These are phyloP conservation scores for Coemansia reversa DNA, from an alignment of 192 early-diverging fungal species.

Conservation along the genomic window DNA sequence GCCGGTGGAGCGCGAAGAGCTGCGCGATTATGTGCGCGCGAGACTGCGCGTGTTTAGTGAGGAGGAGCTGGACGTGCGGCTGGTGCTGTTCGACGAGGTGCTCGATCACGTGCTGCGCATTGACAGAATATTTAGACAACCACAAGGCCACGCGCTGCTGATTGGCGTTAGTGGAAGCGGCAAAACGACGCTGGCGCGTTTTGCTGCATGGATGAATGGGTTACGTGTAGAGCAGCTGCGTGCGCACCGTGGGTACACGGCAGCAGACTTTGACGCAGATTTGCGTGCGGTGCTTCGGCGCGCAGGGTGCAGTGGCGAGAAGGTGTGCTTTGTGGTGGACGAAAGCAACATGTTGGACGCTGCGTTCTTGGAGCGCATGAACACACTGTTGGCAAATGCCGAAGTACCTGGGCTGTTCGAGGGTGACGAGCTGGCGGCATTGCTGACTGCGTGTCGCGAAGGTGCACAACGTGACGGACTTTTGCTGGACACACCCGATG, in stretches of 20 bases:
- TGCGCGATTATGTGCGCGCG: slow-evolving; percentile 90
- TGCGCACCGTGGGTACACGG: slow-evolving; percentile 96
- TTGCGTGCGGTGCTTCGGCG: slow-evolving; percentile 84
- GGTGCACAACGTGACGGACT: slow-evolving; percentile 89
- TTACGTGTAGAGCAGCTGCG: slow-evolving; percentile 94
- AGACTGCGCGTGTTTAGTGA: slow-evolving; percentile 98
- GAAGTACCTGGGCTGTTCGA: slow-evolving; percentile 99
- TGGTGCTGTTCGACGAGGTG: slow-evolving; percentile 97
- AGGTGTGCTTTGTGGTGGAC: slow-evolving; percentile 97
- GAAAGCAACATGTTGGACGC: slow-evolving; percentile 97
- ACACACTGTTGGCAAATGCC: slow-evolving; percentile 97
- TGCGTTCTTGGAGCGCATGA: slow-evolving; percentile 99
- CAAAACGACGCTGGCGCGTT: slow-evolving; percentile 97
- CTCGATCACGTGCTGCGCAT: slow-evolving; percentile 97
- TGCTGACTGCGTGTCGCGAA: slow-evolving; percentile 95
- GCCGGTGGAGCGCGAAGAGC: slow-evolving; percentile 81
- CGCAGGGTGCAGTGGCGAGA: slow-evolving; percentile 95
- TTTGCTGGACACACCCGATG: slow-evolving; percentile 90
- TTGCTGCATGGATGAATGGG: slow-evolving; percentile 99
- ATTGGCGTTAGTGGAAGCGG: slow-evolving; percentile 98
- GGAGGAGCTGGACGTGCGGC: slow-evolving; percentile 96
- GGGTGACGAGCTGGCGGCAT: slow-evolving; percentile 91
- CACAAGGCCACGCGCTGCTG: slow-evolving; percentile 96
- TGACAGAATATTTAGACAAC: slow-evolving; percentile 96
- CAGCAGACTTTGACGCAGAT: slow-evolving; percentile 98